phyloP scores from a whole-genome alignment of 1,139 yeast genomes.

The Candida buenavistaensis region DNA sequence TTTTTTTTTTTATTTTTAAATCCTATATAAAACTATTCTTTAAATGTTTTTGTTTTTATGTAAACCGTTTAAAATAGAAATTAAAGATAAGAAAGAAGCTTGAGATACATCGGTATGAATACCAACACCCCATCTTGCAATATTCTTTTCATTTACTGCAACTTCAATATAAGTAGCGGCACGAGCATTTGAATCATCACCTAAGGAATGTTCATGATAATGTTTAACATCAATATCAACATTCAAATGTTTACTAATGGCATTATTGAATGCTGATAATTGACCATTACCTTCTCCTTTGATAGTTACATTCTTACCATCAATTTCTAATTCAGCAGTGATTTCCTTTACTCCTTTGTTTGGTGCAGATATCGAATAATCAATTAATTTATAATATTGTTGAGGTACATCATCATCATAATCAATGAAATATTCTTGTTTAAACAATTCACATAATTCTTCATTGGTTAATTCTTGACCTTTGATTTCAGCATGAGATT shows the following conservation, averaged over 20 bases:
- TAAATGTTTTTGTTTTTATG: constrained; percentile 17
- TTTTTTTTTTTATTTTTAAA: not conserved
- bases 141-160: constrained; percentile 48
- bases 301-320: constrained; percentile 45
- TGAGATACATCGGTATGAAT: constrained; percentile 83
- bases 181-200: constrained; percentile 78
- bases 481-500: constrained; percentile 38
- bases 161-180: constrained; percentile 90
- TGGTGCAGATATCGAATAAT: constrained; percentile 47
- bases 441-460: constrained; percentile 42
- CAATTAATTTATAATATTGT: constrained; percentile 46
- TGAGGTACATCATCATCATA: constrained; percentile 34
- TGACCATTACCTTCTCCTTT: constrained; percentile 49
- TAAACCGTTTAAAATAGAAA: constrained; percentile 67
- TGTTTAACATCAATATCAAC: constrained; percentile 69
- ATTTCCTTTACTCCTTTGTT: constrained; percentile 32
- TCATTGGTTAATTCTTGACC: constrained; percentile 48
- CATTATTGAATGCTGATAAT: constrained; percentile 72
- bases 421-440: constrained; percentile 45
- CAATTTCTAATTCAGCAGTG: constrained; percentile 40
- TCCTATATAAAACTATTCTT: not conserved
- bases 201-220: constrained; percentile 91
- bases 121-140: constrained; percentile 89
- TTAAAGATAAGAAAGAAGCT: constrained; percentile 79
- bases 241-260: constrained; percentile 60